Evolutionary conservation across 768 basidiomycete species (phyloP), one percentile per base, ranked within the genome.

Genomic region (Hygrocybe coccinea): DNA sequence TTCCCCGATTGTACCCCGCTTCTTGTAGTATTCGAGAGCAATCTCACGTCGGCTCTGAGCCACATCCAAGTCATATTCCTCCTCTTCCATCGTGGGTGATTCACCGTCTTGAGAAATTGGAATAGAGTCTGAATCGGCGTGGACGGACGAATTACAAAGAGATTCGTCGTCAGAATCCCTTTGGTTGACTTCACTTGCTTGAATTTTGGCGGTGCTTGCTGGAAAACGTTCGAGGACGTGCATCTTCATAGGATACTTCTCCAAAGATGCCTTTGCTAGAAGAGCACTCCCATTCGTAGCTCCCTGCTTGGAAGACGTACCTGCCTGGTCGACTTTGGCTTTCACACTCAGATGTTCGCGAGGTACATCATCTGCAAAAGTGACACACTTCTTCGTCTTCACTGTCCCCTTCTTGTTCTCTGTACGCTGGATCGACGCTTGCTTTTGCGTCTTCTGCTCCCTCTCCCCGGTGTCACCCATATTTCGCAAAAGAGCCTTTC

Each of bases 161-260:
- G 85, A 83, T 64, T 89, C 87, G 57, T 88, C 88, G 62, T 88
- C 86, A 1, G 87, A 88, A 67, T 89, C 87, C 21, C 62, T 63
- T 38, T 64, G 61, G 62, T 43, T 34, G 65, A 56, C 52, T 65
- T 44, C 59, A 63, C 48, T 50, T 56, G 35, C 44, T 54, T 56
- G 59, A 44, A 52, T 57, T 33, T 62, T 53, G 5, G 66, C 46
- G 50, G 61, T 62, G 37, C 64, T 64, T 36, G 61, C 69, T 17
- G 83, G 80, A 35, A 67, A 66, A 17, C 88, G 79, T 67, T 90
- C 89, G 5, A 90, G 81, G 5, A 91, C 86, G 19, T 76, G 72
- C 72, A 76, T 75, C 60, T 84, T 86, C 83, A 90, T 84, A 1
- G 86, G 80, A 45, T 68, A 64, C 41, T 69, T 71, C 35, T 73